phyloP scores from a whole-genome alignment of 2,329 filamentous ascomycete genomes.

The Penicillium sp. region DNA sequence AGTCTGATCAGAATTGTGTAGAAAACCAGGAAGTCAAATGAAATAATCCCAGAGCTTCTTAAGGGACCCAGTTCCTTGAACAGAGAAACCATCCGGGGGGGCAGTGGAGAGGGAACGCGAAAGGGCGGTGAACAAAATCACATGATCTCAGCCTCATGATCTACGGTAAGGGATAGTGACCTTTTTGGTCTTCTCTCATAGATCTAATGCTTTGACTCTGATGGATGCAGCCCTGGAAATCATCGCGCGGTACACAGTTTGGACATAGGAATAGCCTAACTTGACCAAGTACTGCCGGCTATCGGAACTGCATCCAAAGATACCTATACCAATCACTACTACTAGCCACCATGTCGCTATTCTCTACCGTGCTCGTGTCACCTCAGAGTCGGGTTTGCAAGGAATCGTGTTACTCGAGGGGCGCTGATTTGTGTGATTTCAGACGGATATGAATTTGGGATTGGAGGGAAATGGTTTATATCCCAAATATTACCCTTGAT shows the following conservation, averaged over 20 bases:
- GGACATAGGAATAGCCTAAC: background rate
- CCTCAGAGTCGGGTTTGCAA: constrained; percentile 13
- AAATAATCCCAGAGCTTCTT: constrained; percentile 10
- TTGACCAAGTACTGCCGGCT: background rate
- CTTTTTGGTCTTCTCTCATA: background rate
- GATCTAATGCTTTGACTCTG: background rate
- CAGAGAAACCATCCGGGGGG: constrained; percentile 16
- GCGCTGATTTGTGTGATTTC: constrained; percentile 3
- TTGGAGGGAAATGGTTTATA: background rate
- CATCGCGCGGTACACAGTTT: background rate
- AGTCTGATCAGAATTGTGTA: constrained; percentile 5
- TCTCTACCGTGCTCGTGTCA: constrained; percentile 2
- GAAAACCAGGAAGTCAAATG: constrained; percentile 9
- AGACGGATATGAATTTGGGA: background rate
- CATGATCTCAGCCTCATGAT: constrained; percentile 29
- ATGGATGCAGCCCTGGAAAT: background rate
- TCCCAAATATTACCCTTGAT: background rate
- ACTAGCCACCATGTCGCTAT: background rate
- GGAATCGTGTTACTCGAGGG: constrained; percentile 4
- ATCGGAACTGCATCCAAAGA: background rate
- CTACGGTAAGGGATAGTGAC: constrained; percentile 1
- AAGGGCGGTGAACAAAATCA: constrained; percentile 32
- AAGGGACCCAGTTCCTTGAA: constrained; percentile 14
- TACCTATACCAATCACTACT: background rate
- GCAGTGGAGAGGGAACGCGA: constrained; percentile 20